A percentile compares a stretch with the other conserved stretches of the same genome.
Conservation (phyloP, 2,329 filamentous ascomycete species). For the Botrytis tulipae region DNA sequence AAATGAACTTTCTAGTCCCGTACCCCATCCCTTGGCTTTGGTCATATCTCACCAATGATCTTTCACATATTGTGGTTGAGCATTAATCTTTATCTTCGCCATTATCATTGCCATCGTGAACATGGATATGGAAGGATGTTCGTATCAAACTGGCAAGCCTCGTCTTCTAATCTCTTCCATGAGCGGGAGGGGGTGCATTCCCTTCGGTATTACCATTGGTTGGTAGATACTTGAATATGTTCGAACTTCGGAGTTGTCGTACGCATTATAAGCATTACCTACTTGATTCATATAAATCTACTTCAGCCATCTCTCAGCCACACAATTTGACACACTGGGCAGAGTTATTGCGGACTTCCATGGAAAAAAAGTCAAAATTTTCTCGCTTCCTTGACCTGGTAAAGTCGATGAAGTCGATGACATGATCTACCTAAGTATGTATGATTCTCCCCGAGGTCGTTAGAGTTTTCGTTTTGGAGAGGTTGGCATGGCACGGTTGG, state of each 20-base stretch:
- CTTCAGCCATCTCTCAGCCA: constrained; percentile 6
- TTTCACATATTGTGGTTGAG: neutral
- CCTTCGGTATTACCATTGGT: constrained; percentile 9
- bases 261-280: neutral
- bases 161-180: neutral
- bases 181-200: neutral
- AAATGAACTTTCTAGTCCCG: neutral
- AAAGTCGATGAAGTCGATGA: neutral
- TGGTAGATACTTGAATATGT: neutral
- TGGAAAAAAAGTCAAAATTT: constrained; percentile 10
- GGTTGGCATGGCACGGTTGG: constrained; percentile 7
- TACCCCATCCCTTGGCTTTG: constrained; percentile 11
- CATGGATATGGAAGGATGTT: neutral
- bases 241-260: neutral
- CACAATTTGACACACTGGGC: constrained; percentile 3
- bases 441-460: neutral
- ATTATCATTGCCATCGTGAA: neutral
- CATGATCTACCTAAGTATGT: neutral
- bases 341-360: neutral
- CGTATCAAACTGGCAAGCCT: neutral
- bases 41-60: constrained; percentile 2
- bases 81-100: neutral
- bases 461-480: constrained; percentile 3
- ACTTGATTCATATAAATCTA: neutral
- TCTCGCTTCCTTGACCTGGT: neutral